Evolutionary conservation across 2,329 filamentous ascomycete species (phyloP).

Genomic region (Proliferodiscus dingleyae): DNA sequence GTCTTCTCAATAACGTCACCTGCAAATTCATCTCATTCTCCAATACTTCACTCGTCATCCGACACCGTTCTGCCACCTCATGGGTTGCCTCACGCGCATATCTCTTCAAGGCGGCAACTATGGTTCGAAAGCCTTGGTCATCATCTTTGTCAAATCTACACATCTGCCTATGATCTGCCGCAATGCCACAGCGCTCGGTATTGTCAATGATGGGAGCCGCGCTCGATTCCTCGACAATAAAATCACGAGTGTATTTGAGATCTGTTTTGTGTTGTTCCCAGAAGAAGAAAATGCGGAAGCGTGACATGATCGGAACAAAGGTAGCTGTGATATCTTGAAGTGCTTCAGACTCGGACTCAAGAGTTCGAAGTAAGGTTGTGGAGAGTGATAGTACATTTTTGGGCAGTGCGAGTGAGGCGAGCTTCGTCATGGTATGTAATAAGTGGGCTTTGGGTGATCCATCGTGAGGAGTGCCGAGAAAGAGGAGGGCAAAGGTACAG

Average conservation of each 20-base stretch:
- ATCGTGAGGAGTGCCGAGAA: slow-evolving; percentile 36
- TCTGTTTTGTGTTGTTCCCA: slow-evolving; percentile 37
- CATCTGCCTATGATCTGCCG: slow-evolving; percentile 9
- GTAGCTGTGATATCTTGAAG: slow-evolving; percentile 36
- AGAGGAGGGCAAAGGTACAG: slow-evolving; percentile 34
- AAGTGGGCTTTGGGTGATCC: slow-evolving; percentile 33
- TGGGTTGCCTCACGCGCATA: too few species aligned
- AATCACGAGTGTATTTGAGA: slow-evolving; percentile 37
- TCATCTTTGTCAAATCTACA: background rate
- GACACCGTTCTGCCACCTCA: too few species aligned
- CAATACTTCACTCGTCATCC: too few species aligned
- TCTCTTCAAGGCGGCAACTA: background rate
- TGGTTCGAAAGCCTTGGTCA: background rate
- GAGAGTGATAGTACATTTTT: slow-evolving; percentile 22
- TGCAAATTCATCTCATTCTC: too few species aligned
- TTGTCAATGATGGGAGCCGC: slow-evolving; percentile 52
- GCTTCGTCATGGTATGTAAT: slow-evolving; percentile 24
- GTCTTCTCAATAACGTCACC: too few species aligned
- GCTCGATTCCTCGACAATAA: slow-evolving; percentile 64
- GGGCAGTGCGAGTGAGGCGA: slow-evolving; percentile 28
- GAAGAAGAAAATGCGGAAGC: slow-evolving; percentile 36
- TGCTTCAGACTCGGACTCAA: slow-evolving; percentile 42
- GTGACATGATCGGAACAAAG: slow-evolving; percentile 34
- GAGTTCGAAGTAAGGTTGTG: slow-evolving; percentile 47
- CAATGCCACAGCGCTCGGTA: slow-evolving; percentile 33